phyloP scores from a whole-genome alignment of 2,329 filamentous ascomycete genomes.

The Arthrobotrys musiformis region DNA sequence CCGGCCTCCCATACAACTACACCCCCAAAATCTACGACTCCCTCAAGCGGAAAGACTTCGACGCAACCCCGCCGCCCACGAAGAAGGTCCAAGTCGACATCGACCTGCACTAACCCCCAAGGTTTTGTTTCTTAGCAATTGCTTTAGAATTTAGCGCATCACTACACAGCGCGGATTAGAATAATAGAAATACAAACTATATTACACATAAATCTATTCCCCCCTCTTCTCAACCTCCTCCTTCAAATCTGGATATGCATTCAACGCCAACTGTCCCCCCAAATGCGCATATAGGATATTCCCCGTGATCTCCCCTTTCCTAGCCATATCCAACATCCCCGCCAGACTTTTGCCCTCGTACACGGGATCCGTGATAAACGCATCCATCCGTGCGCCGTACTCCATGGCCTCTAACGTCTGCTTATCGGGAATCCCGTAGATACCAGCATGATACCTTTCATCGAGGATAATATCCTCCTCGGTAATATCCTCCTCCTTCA shows the following conservation, averaged over 20 bases:
- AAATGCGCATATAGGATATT: slow-evolving; percentile 78
- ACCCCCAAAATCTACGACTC: slow-evolving; percentile 11
- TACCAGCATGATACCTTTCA: slow-evolving; percentile 73
- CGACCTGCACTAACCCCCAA: slow-evolving; percentile 13
- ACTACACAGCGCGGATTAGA: background rate
- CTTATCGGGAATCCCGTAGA: slow-evolving; percentile 75
- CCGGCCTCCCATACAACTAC: slow-evolving; percentile 29
- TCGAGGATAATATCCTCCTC: slow-evolving; percentile 73
- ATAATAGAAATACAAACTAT: background rate
- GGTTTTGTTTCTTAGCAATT: too few species aligned
- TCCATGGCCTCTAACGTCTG: slow-evolving; percentile 75
- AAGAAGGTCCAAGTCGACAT: slow-evolving; percentile 33
- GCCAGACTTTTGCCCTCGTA: slow-evolving; percentile 81
- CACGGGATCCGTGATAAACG: slow-evolving; percentile 78
- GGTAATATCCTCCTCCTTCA: slow-evolving; percentile 70
- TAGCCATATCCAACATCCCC: slow-evolving; percentile 76
- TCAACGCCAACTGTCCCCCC: slow-evolving; percentile 76
- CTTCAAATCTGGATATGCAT: slow-evolving; percentile 63
- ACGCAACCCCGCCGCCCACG: slow-evolving; percentile 7
- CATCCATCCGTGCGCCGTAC: slow-evolving; percentile 75
- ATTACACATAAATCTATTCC: background rate
- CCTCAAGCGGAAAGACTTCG: slow-evolving; percentile 30
- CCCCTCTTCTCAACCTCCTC: slow-evolving; percentile 35
- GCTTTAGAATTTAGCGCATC: too few species aligned
- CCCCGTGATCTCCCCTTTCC: slow-evolving; percentile 70